phyloP scores from a whole-genome alignment of 306 rosid genomes.

The Vachellia pachyceras region DNA sequence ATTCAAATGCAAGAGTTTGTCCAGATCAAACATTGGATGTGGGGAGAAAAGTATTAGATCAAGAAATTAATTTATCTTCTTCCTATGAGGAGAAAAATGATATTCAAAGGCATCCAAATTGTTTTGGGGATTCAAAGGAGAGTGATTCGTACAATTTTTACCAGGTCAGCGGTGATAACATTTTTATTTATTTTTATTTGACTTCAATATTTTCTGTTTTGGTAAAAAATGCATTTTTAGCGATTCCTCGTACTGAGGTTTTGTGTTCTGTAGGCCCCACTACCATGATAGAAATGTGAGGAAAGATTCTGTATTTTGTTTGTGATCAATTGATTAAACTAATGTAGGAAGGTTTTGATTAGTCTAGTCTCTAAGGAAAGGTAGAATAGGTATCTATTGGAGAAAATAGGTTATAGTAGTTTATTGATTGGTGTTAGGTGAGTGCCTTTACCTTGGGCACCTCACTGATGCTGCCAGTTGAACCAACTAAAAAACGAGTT shows the following conservation, averaged over 20 bases:
- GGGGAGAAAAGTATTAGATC: slow-evolving; percentile 50
- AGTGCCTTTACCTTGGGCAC: too few species aligned
- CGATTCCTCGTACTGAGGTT: slow-evolving; percentile 4
- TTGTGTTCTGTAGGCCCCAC: background rate
- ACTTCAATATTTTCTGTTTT: slow-evolving; percentile 16
- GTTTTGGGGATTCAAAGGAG: slow-evolving; percentile 57
- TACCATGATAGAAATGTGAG: slow-evolving; percentile 13
- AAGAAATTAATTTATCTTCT: slow-evolving; percentile 52
- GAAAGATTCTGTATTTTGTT: background rate
- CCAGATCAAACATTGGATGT: slow-evolving; percentile 50
- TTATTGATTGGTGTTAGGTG: too few species aligned
- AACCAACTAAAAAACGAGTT: background rate
- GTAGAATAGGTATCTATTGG: slow-evolving; percentile 1
- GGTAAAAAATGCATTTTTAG: background rate
- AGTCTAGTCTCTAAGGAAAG: background rate
- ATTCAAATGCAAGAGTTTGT: slow-evolving; percentile 45
- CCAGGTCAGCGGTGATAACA: slow-evolving; percentile 62
- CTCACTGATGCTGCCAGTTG: too few species aligned
- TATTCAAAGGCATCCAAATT: slow-evolving; percentile 46
- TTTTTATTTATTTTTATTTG: slow-evolving; percentile 13
- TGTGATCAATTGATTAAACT: slow-evolving; percentile 20
- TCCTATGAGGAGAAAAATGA: slow-evolving; percentile 56
- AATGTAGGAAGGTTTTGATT: slow-evolving; percentile 13
- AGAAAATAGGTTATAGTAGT: background rate
- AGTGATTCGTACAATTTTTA: slow-evolving; percentile 78